phyloP scores from a whole-genome alignment of 371 early-diverging fungal species.

The Nematocida ironsii region DNA sequence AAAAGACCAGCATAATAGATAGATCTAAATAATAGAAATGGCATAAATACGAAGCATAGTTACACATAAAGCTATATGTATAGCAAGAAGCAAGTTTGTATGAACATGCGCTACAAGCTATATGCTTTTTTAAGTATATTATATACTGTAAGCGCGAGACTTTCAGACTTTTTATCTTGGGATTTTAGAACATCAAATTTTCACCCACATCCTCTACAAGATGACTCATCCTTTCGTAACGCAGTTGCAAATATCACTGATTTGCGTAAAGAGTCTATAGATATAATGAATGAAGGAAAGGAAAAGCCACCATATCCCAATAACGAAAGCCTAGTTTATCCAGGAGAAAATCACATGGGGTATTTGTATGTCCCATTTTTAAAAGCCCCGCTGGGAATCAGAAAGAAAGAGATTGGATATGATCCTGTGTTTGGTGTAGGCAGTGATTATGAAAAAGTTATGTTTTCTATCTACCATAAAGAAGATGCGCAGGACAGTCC shows the following conservation, averaged over 20 bases:
- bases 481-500: not conserved
- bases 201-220: not conserved
- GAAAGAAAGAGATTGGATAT: constrained; percentile 8
- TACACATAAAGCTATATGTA: constrained; percentile 28
- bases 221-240: not conserved
- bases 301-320: not conserved
- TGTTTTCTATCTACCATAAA: constrained; percentile 11
- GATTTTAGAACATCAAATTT: not conserved
- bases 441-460: not conserved
- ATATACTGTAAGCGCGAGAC: not conserved
- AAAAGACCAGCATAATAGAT: constrained; percentile 3
- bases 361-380: constrained; percentile 4
- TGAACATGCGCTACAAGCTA: constrained; percentile 5
- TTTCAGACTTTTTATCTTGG: not conserved
- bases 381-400: not conserved
- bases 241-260: constrained; percentile 6
- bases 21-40: not conserved
- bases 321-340: not conserved
- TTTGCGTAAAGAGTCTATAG: not conserved
- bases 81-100: not conserved
- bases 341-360: not conserved
- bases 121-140: not conserved
- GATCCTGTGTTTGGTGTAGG: not conserved
- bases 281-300: not conserved
- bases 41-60: constrained; percentile 3